phyloP scores from a whole-genome alignment of 2,329 filamentous ascomycete genomes.

The Metarhizium brunneum region DNA sequence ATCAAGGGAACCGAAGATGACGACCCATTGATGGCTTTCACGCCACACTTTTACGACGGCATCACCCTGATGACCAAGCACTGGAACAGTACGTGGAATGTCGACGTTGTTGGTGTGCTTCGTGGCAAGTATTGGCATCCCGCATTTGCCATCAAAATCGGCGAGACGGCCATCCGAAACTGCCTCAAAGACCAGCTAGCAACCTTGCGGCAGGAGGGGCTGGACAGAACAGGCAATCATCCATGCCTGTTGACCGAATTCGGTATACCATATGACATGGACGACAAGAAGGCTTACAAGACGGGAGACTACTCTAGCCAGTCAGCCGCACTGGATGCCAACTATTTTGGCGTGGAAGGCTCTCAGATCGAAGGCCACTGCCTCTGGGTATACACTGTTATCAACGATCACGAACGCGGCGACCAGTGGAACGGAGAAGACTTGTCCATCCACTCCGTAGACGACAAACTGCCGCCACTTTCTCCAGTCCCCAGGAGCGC shows the following conservation, averaged over 20 bases:
- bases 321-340: conserved; percentile 86
- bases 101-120: conserved; percentile 87
- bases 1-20: conserved; percentile 86
- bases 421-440: conserved; percentile 98
- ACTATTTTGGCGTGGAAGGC: conserved; percentile 86
- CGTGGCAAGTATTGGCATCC: conserved; percentile 82
- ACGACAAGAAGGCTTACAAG: conserved; percentile 89
- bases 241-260: conserved; percentile 91
- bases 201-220: conserved; percentile 74
- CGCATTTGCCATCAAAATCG: conserved; percentile 84
- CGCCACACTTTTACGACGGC: conserved; percentile 94
- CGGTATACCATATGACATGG: conserved; percentile 98
- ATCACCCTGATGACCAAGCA: conserved; percentile 97
- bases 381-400: conserved; percentile 75
- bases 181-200: conserved; percentile 83
- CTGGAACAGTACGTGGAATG: conserved; percentile 96
- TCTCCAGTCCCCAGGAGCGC: conserved; percentile 38
- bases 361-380: conserved; percentile 77
- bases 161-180: conserved; percentile 88
- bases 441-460: conserved; percentile 76
- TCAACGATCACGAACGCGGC: conserved; percentile 80
- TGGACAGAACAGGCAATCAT: conserved; percentile 80
- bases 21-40: conserved; percentile 82
- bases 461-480: conserved; percentile 59
- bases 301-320: conserved; percentile 94